A percentile compares a stretch with the other conserved stretches of the same genome.
Evolutionary conservation across 2,329 filamentous ascomycete genomes (phyloP).

Genomic region (Ampelomyces quisqualis): DNA sequence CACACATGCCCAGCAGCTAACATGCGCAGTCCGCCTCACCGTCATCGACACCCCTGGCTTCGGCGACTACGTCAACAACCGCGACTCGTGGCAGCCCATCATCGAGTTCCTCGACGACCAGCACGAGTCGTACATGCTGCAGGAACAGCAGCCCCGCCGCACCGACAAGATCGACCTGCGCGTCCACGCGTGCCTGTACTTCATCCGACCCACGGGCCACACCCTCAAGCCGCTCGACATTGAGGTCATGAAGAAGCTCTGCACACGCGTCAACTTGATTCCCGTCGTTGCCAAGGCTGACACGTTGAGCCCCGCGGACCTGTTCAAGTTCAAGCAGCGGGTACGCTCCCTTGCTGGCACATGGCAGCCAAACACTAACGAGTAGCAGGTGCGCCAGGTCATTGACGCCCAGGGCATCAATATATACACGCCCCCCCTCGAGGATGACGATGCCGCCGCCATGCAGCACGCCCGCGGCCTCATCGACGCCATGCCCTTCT

Average conservation of each 20-base stretch:
- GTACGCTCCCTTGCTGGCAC: conserved; percentile 55
- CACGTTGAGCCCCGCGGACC: conserved; percentile 87
- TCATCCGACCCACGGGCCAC: conserved; percentile 97
- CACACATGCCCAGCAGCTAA: conserved; percentile 17
- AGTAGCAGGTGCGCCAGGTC: conserved; percentile 77
- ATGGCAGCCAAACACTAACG: conserved; percentile 13
- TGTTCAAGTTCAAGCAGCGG: conserved; percentile 92
- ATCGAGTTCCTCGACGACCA: conserved; percentile 99
- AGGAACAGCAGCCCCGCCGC: conserved; percentile 98
- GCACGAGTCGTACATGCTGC: conserved; percentile 99
- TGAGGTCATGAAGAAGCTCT: conserved; percentile 99
- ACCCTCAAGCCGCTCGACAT: conserved; percentile 98
- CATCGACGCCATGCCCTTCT: conserved; percentile 97
- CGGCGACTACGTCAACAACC: conserved; percentile 99
- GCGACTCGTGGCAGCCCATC: conserved; percentile 99
- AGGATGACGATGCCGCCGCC: conserved; percentile 97
- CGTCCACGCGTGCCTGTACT: conserved; percentile 98
- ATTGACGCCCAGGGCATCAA: conserved; percentile 99
- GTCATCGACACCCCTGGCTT: conserved; percentile 99
- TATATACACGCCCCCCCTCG: conserved; percentile 96
- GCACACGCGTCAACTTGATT: conserved; percentile 96
- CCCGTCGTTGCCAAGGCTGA: conserved; percentile 98
- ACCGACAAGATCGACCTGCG: conserved; percentile 99
- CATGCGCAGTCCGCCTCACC: conserved; percentile 80
- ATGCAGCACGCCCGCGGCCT: conserved; percentile 91